phyloP scores from a whole-genome alignment of 1,139 yeast genomes.

The Saccharomycopsis phalli region DNA sequence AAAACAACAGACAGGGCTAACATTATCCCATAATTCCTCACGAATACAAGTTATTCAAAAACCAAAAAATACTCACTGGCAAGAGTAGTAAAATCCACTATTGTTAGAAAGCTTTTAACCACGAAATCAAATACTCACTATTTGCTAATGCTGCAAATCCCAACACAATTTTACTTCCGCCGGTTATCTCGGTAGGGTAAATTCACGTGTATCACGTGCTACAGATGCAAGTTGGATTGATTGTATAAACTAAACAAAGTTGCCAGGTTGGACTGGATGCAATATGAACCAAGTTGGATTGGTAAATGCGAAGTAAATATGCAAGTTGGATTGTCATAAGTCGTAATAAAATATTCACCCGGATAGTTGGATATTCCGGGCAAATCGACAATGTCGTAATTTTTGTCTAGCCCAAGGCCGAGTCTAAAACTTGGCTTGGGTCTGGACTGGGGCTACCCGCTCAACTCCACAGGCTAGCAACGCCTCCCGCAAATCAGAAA shows the following conservation, averaged over 20 bases:
- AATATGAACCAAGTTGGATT: constrained; percentile 11
- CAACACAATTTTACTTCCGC: too few species aligned
- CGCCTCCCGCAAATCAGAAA: constrained; percentile 62
- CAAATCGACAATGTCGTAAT: too few species aligned
- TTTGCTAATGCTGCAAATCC: too few species aligned
- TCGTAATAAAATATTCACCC: neutral
- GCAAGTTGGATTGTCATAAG: constrained; percentile 12
- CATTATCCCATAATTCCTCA: too few species aligned
- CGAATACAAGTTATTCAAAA: too few species aligned
- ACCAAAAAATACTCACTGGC: constrained; percentile 27
- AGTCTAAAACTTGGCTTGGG: neutral
- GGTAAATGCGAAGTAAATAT: constrained; percentile 1
- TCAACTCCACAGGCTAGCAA: constrained; percentile 47
- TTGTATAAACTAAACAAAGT: neutral
- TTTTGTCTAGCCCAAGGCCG: too few species aligned
- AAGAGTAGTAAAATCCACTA: constrained; percentile 63
- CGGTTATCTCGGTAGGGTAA: too few species aligned
- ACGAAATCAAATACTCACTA: neutral
- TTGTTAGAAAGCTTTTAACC: neutral
- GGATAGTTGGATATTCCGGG: neutral
- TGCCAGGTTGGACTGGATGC: constrained; percentile 4
- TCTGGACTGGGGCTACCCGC: neutral
- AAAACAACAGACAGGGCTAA: too few species aligned
- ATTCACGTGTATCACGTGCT: too few species aligned
- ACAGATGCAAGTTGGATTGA: constrained; percentile 17